Evolutionary conservation across 139 green algal genomes (phyloP).

Genomic region (Limnomonas spitsbergensis): DNA sequence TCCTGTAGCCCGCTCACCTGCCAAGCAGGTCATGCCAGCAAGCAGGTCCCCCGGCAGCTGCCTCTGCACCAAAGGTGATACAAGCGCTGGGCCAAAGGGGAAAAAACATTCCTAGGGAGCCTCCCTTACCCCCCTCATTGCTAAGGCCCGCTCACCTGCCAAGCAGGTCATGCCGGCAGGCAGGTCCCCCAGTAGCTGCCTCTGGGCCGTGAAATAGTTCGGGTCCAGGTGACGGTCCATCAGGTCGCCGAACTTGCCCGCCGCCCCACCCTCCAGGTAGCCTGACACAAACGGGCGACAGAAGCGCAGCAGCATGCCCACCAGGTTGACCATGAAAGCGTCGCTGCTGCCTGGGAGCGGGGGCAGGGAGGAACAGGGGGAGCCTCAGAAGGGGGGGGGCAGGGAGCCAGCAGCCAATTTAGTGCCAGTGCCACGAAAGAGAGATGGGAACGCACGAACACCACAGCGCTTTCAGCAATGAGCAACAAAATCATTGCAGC

Average conservation of each 20-base stretch:
- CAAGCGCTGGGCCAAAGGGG: too few species aligned
- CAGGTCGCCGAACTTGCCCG: constrained; percentile 7
- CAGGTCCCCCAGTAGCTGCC: not conserved
- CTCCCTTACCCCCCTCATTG: too few species aligned
- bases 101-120: too few species aligned
- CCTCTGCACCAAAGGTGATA: too few species aligned
- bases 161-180: not conserved
- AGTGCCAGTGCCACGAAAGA: not conserved
- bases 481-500: too few species aligned
- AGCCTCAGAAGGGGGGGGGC: not conserved
- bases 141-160: not conserved
- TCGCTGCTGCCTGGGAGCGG: not conserved
- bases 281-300: constrained; percentile 8
- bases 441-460: too few species aligned
- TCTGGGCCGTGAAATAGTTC: not conserved
- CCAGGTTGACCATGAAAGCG: constrained; percentile 8
- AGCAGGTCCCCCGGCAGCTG: too few species aligned
- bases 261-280: not conserved
- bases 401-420: not conserved
- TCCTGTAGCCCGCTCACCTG: not conserved
- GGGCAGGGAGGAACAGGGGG: not conserved
- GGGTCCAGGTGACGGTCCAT: not conserved
- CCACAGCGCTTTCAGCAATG: too few species aligned
- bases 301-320: constrained; percentile 6
- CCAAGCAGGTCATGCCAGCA: not conserved